These are phyloP conservation scores for Nephelium lappaceum DNA, from an alignment of 345 rosid genomes.

Conservation along the genomic window DNA sequence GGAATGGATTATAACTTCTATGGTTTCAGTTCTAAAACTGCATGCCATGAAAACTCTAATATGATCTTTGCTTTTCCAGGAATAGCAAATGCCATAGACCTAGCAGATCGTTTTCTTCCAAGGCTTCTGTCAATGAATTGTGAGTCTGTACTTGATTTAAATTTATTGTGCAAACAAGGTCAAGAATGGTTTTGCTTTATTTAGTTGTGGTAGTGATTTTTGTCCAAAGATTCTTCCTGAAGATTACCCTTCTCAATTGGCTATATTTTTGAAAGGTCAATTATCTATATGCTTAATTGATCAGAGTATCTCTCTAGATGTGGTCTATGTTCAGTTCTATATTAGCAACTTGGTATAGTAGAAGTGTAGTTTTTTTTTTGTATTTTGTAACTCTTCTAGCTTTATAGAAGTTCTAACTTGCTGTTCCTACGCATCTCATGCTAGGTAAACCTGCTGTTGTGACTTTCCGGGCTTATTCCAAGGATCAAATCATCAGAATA, in stretches of 20 bases:
- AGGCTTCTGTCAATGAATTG: slow-evolving; percentile 77
- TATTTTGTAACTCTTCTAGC: not conserved
- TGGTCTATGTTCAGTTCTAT: not conserved
- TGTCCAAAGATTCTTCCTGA: not conserved
- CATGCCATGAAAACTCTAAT: not conserved
- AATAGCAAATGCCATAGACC: slow-evolving; percentile 88
- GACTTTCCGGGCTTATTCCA: slow-evolving; percentile 79
- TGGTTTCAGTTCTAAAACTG: not conserved
- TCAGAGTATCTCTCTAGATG: not conserved
- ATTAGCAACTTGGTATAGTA: not conserved
- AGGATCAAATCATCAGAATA: slow-evolving; percentile 71
- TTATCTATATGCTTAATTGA: not conserved
- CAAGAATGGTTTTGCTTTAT: not conserved
- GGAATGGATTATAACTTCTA: not conserved
- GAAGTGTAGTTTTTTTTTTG: not conserved
- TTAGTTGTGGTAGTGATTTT: not conserved
- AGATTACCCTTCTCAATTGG: not conserved
- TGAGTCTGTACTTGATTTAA: slow-evolving; percentile 35
- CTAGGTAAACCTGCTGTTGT: slow-evolving; percentile 84
- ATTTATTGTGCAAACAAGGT: not conserved
- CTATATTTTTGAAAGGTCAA: not conserved
- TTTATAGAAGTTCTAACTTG: slow-evolving; percentile 14
- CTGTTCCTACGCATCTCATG: slow-evolving; percentile 10
- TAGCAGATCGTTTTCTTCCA: slow-evolving; percentile 92
- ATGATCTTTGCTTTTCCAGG: slow-evolving; percentile 45